Base-by-base conservation (phyloP, 1,139 yeast genomes). In the Pichia cactophila region DNA sequence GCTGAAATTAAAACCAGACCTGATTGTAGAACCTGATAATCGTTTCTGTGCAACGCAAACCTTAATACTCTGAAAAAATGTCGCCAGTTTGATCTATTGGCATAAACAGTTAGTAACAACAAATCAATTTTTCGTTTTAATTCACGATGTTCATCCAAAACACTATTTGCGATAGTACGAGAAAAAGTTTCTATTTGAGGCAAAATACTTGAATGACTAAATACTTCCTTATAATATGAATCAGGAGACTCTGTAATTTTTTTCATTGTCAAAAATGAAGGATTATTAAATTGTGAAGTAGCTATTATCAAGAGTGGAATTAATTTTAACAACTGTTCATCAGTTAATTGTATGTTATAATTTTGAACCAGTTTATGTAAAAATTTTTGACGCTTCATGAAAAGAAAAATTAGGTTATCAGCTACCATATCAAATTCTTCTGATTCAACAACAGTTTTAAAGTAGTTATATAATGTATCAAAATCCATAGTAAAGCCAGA, bases 51-150 rank as follows among this genome's bases (percentile, higher is more conserved):
- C 16, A 61, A 49, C 1, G 68, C 62, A 3, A 57, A 36, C 3
- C 62, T 61, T 56, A 71, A 56, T 3, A 70, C 55, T 4, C 61
- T 55, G 64, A 69, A 68, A 49, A 71, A 65, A 28, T 61, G 57
- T 14, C 54, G 55, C 70, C 72, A 71, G n/a, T 62, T 58, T 23
- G 57, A 56, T n/a, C 66, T 63, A 51, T 72, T 72, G 23, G 69
- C 69, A 45, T 66, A 64, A 2, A 71, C 63, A 0, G 72, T 60
- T 31, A 73, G 55, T 16, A 68, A 59, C 44, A 71, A 54, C 2
- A 66, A 54, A 49, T 62, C 63, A 26, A 71, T 51, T 33, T 53
- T 42, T 23, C 57, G 41, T 41, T 53, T 54, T 23, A 53, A 43
- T 14, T 29, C 11, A 44, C 49, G 54, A 42, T 63, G 54, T 9